Conservation (phyloP, 2,329 filamentous ascomycete genomes). For the Aschersonia sp. region DNA sequence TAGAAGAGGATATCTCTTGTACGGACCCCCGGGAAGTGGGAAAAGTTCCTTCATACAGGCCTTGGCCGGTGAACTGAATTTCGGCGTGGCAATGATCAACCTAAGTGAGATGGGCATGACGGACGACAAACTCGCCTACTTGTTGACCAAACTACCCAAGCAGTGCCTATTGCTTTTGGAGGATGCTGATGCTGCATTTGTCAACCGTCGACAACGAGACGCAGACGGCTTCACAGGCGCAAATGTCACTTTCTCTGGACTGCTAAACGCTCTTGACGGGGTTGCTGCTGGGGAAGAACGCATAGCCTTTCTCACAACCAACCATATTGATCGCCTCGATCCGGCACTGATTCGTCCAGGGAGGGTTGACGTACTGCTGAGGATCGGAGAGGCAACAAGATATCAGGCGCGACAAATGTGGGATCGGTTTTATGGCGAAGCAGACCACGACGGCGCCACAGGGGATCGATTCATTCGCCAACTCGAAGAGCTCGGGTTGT, state of each 20-base stretch:
- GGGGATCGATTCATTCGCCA: slow-evolving; percentile 56
- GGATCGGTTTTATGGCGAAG: slow-evolving; percentile 85
- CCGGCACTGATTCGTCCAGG: slow-evolving; percentile 82
- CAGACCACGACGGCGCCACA: slow-evolving; percentile 49
- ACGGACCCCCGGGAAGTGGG: slow-evolving; percentile 79
- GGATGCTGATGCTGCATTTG: slow-evolving; percentile 83
- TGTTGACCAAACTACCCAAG: slow-evolving; percentile 72
- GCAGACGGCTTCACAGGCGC: slow-evolving; percentile 73
- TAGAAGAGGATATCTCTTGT: slow-evolving; percentile 73
- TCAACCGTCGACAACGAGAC: slow-evolving; percentile 63
- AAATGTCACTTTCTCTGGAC: slow-evolving; percentile 84
- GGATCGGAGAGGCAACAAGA: slow-evolving; percentile 74
- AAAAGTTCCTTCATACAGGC: slow-evolving; percentile 97
- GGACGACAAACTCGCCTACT: slow-evolving; percentile 74
- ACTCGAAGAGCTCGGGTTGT: slow-evolving; percentile 55
- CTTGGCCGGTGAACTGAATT: slow-evolving; percentile 80
- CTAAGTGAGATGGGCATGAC: slow-evolving; percentile 81
- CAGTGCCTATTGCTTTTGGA: slow-evolving; percentile 74
- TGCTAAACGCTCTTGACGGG: slow-evolving; percentile 76
- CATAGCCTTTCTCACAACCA: slow-evolving; percentile 87
- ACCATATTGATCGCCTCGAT: slow-evolving; percentile 81
- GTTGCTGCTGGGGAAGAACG: slow-evolving; percentile 91
- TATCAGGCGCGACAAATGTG: slow-evolving; percentile 80
- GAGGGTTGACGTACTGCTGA: slow-evolving; percentile 82
- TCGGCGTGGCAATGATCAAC: slow-evolving; percentile 84